Percentiles rank a stretch among this genome's conserved stretches.
These are phyloP conservation scores for Nicotiana undulata DNA, from an alignment of 257 asterid genomes.

Conservation along the genomic window DNA sequence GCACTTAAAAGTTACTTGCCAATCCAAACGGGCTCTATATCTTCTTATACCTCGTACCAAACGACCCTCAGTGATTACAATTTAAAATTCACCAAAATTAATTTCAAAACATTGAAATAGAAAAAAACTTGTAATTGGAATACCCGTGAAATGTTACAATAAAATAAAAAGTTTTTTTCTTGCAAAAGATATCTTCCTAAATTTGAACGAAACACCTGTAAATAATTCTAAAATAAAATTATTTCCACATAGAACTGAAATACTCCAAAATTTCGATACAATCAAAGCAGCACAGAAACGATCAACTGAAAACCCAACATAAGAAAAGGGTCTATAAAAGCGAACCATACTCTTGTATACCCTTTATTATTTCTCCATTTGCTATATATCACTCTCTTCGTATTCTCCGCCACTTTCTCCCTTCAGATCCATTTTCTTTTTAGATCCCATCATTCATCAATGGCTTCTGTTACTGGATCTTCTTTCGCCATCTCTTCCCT, in stretches of 20 bases:
- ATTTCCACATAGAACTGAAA: background rate
- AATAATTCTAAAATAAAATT: too few species aligned
- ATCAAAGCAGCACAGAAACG: background rate
- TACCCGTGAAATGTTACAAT: too few species aligned
- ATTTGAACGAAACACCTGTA: too few species aligned
- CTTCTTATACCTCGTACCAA: too few species aligned
- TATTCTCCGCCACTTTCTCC: constrained; percentile 53
- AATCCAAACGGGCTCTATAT: too few species aligned
- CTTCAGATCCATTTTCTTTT: constrained; percentile 24
- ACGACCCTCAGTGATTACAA: too few species aligned
- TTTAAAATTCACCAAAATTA: too few species aligned
- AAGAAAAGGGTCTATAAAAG: background rate
- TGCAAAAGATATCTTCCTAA: too few species aligned
- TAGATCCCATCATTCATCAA: constrained; percentile 20
- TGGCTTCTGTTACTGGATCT: constrained; percentile 65
- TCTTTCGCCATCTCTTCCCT: constrained; percentile 29
- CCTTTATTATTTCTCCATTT: background rate
- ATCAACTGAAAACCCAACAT: background rate
- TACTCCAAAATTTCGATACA: background rate
- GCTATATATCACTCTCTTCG: constrained; percentile 35
- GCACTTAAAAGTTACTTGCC: too few species aligned
- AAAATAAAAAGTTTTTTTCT: too few species aligned
- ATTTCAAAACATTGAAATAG: too few species aligned
- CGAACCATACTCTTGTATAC: background rate
- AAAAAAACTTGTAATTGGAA: too few species aligned